These are phyloP conservation scores for Malus sieversii DNA, from an alignment of 306 rosid genomes.

Conservation along the genomic window DNA sequence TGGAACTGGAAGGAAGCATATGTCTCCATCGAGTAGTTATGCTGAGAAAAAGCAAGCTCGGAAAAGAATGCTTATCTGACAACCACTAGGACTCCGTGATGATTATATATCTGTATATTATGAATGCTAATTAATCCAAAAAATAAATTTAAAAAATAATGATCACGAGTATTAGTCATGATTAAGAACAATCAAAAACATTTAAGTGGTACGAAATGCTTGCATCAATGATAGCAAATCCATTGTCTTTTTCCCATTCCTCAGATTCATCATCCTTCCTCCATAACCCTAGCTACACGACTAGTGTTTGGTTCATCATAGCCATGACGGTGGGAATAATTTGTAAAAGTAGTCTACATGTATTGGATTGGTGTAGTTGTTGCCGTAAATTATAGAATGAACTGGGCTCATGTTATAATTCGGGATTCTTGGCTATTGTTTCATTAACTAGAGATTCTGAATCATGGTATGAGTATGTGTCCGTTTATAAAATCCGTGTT, in stretches of 20 bases:
- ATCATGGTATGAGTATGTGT: too few relatives aligned
- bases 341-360: not conserved
- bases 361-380: too few relatives aligned
- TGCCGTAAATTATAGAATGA: too few relatives aligned
- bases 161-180: not conserved
- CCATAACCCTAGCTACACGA: not conserved
- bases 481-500: too few relatives aligned
- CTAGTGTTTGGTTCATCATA: not conserved
- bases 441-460: too few relatives aligned
- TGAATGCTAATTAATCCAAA: conserved; percentile 7
- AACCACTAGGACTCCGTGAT: not conserved
- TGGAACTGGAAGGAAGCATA: not conserved
- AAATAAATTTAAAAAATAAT: not conserved
- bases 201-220: not conserved
- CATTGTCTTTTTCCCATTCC: not conserved
- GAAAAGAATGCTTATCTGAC: not conserved
- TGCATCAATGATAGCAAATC: not conserved
- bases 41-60: not conserved
- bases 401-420: too few relatives aligned
- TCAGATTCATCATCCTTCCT: not conserved
- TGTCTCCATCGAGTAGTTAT: not conserved
- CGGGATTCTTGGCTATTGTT: too few relatives aligned
- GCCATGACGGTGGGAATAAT: not conserved
- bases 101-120: not conserved
- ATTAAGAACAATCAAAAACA: not conserved